Conservation (phyloP, 768 basidiomycete genomes). For the Amanita muscaria region DNA sequence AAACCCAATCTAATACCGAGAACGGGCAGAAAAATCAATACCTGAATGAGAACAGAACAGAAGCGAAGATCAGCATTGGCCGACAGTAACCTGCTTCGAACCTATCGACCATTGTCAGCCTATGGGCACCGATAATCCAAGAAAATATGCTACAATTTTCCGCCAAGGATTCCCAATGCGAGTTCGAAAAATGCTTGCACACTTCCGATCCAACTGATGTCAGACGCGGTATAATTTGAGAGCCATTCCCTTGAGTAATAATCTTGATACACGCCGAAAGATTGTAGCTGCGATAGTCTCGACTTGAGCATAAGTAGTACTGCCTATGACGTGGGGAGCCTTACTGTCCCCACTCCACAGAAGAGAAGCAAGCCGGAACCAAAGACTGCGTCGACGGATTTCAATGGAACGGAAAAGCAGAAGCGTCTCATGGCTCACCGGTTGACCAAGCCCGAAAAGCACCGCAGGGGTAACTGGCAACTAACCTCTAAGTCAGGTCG, state of each 20-base stretch:
- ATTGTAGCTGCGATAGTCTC: constrained; percentile 1
- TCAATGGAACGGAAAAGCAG: background rate
- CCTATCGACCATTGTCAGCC: background rate
- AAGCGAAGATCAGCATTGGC: constrained; percentile 5
- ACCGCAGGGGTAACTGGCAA: background rate
- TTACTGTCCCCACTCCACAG: constrained; percentile 4
- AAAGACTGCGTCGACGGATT: background rate
- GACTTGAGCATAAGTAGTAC: background rate
- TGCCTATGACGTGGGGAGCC: background rate
- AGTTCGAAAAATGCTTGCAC: constrained; percentile 10
- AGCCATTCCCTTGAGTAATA: constrained; percentile 7
- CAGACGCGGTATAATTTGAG: constrained; percentile 7
- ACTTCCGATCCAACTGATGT: constrained; percentile 11
- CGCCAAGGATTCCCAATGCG: constrained; percentile 6
- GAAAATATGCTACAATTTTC: constrained; percentile 6
- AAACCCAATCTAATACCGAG: background rate
- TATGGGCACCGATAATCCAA: background rate
- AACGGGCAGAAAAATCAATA: background rate
- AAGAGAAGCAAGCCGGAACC: constrained; percentile 5
- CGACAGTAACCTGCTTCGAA: constrained; percentile 11
- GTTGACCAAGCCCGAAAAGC: constrained; percentile 5
- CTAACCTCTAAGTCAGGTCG: background rate
- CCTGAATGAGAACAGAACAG: constrained; percentile 9
- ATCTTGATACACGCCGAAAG: constrained; percentile 11
- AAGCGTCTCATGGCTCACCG: background rate